phyloP scores from a whole-genome alignment of 2,329 filamentous ascomycete species.

The Fusarium proliferatum region DNA sequence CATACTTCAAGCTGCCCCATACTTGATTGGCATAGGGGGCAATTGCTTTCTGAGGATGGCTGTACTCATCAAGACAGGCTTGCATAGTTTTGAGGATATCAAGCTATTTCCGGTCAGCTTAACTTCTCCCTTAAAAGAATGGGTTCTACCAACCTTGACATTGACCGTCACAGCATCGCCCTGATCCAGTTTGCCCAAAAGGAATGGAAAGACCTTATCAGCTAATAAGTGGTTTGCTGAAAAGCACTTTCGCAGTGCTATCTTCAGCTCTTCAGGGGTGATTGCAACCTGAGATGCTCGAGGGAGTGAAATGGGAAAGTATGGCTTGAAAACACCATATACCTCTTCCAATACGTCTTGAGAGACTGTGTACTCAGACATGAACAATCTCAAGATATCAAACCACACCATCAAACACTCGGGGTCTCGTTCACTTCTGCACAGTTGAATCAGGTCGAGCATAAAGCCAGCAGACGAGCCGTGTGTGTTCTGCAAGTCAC shows the following conservation, averaged over 20 bases:
- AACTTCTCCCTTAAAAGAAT: neutral
- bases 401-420: conserved; percentile 69
- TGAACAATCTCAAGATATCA: conserved; percentile 58
- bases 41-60: conserved; percentile 58
- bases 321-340: conserved; percentile 67
- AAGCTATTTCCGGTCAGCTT: conserved; percentile 49
- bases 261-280: conserved; percentile 67
- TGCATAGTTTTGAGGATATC: conserved; percentile 68
- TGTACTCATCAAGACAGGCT: conserved; percentile 63
- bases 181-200: conserved; percentile 68
- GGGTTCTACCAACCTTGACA: conserved; percentile 59
- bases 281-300: conserved; percentile 63
- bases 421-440: conserved; percentile 66
- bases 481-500: conserved; percentile 58
- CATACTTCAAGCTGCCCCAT: conserved; percentile 71
- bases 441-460: conserved; percentile 61
- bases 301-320: conserved; percentile 69
- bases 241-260: conserved; percentile 64
- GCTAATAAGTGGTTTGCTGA: conserved; percentile 61
- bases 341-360: conserved; percentile 60
- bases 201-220: conserved; percentile 61
- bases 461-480: conserved; percentile 60
- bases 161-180: conserved; percentile 68
- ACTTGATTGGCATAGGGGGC: conserved; percentile 62
- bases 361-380: conserved; percentile 58